These are phyloP conservation scores for Mycena capillaripes DNA, from an alignment of 768 basidiomycete genomes.

Conservation along the genomic window DNA sequence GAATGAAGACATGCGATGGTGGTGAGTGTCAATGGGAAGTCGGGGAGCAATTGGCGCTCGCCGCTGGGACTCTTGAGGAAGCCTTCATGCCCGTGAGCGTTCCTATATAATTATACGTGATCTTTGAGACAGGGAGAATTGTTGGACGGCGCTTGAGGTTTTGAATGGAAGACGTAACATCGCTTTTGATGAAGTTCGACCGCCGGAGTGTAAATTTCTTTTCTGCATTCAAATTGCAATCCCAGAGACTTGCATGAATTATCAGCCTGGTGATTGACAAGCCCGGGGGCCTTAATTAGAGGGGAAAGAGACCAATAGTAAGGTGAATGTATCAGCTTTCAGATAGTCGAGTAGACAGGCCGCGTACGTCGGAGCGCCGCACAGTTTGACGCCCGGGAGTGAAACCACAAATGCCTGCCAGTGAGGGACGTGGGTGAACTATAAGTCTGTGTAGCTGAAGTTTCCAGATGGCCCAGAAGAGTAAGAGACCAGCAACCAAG, in stretches of 20 bases:
- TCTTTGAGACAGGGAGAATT: constrained; percentile 11
- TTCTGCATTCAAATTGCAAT: constrained; percentile 2
- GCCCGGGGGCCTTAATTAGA: background rate
- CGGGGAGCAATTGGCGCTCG: constrained; percentile 7
- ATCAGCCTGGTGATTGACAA: background rate
- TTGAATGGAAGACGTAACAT: constrained; percentile 12
- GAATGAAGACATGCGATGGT: constrained; percentile 9
- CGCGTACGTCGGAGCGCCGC: constrained; percentile 11
- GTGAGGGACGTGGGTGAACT: constrained; percentile 4
- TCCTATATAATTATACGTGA: constrained; percentile 11
- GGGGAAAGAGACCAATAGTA: background rate
- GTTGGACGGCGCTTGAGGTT: constrained; percentile 9
- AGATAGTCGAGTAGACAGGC: constrained; percentile 8
- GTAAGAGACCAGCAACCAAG: background rate
- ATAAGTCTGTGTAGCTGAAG: constrained; percentile 3
- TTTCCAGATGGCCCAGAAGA: background rate
- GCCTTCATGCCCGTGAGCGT: constrained; percentile 4
- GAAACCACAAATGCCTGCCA: background rate
- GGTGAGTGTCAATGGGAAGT: constrained; percentile 10
- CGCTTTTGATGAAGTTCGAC: constrained; percentile 5
- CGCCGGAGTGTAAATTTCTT: background rate
- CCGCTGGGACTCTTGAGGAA: constrained; percentile 10
- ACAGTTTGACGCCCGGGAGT: constrained; percentile 12
- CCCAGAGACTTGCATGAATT: background rate
- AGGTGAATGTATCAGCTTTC: constrained; percentile 7